phyloP scores from a whole-genome alignment of 179 eudicot species.

The Beta macrorhiza region DNA sequence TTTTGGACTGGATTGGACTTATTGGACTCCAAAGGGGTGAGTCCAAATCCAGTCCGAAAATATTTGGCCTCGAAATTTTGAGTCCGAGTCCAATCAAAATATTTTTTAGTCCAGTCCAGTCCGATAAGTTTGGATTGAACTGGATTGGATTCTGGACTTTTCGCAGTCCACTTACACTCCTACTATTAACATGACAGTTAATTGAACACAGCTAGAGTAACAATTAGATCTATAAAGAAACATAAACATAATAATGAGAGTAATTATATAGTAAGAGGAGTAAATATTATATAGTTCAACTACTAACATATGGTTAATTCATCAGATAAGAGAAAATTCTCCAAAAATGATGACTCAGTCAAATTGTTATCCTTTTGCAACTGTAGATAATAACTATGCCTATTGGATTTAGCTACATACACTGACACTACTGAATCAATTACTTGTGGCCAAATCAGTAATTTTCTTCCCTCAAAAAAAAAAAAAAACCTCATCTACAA shows the following conservation, averaged over 20 bases:
- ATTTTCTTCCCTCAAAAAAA: background rate
- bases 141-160: no score
- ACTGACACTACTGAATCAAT: background rate
- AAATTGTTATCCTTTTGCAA: background rate
- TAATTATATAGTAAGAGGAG: background rate
- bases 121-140: no score
- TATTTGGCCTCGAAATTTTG: no score
- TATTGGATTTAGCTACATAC: background rate
- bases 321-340: background rate
- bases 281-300: background rate
- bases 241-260: background rate
- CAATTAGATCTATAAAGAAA: background rate
- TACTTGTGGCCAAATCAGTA: conserved; percentile 7
- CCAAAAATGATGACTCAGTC: background rate
- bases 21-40: no score
- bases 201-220: no score
- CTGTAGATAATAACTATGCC: conserved; percentile 7
- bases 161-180: no score
- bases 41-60: no score
- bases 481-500: conserved; percentile 11
- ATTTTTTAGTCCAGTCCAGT: no score
- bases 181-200: no score
- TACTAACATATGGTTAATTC: background rate
- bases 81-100: no score
- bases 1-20: no score